Percentiles rank a stretch among this genome's conserved stretches.
These are phyloP conservation scores for Globisporangium lucens DNA, from an alignment of 352 stramenopile species.

Conservation along the genomic window DNA sequence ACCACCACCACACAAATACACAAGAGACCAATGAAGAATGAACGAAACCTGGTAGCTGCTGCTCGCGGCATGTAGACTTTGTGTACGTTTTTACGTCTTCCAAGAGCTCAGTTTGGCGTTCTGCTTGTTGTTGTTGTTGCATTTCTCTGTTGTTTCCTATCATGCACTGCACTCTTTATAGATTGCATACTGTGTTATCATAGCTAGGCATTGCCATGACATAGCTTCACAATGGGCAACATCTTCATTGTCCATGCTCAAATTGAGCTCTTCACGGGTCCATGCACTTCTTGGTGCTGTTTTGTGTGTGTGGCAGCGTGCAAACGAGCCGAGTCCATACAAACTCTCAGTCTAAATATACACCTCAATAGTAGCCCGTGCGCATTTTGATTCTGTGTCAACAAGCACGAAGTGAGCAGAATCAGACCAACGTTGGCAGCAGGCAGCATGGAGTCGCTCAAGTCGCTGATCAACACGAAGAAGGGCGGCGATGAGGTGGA, in stretches of 20 bases:
- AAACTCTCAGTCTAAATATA: not conserved
- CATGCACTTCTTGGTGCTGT: not conserved
- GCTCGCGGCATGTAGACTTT: slow-evolving; percentile 20
- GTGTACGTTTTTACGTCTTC: slow-evolving; percentile 5
- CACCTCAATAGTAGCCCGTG: slow-evolving; percentile 8
- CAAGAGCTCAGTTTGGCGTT: slow-evolving; percentile 7
- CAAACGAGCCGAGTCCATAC: slow-evolving; percentile 6
- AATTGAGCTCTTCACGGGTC: not conserved
- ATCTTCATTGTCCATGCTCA: no score
- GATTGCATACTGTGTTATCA: not conserved
- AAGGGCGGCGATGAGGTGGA: slow-evolving; percentile 36
- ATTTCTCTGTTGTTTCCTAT: not conserved
- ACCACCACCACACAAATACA: slow-evolving; percentile 6
- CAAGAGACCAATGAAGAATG: slow-evolving; percentile 1
- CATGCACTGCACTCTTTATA: not conserved
- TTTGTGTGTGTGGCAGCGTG: slow-evolving; percentile 4
- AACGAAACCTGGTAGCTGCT: not conserved
- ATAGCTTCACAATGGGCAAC: no score
- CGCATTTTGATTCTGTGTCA: not conserved
- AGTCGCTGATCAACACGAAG: slow-evolving; percentile 47
- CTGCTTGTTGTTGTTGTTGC: not conserved
- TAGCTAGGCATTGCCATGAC: no score
- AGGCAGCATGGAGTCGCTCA: slow-evolving; percentile 62
- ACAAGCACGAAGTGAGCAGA: slow-evolving; percentile 7
- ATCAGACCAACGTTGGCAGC: not conserved